A percentile compares a stretch with the other conserved stretches of the same genome.
phyloP scores from a whole-genome alignment of 2,329 filamentous ascomycete genomes.

The Penicillium sp. region DNA sequence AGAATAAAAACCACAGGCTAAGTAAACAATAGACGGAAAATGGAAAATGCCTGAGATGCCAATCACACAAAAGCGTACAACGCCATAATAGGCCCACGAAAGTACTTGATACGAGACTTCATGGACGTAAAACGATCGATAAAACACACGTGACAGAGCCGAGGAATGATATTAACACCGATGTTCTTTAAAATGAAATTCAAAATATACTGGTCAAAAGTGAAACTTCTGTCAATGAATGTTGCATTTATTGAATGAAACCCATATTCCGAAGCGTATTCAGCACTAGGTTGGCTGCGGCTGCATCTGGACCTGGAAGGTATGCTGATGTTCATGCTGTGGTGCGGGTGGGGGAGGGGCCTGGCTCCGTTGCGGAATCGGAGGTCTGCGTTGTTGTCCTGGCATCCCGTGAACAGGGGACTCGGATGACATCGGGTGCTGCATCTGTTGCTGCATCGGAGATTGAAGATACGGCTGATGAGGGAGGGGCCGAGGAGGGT shows the following conservation, averaged over 20 bases:
- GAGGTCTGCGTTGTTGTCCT: constrained; percentile 12
- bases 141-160: neutral
- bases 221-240: neutral
- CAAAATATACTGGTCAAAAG: neutral
- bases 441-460: constrained; percentile 23
- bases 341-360: constrained; percentile 26
- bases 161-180: constrained; percentile 1
- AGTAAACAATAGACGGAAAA: constrained; percentile 5
- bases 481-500: constrained; percentile 17
- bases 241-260: neutral
- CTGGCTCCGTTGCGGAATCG: constrained; percentile 15
- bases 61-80: constrained; percentile 2
- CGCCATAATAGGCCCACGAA: constrained; percentile 2
- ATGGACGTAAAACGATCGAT: neutral
- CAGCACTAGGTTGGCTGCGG: constrained; percentile 21
- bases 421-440: constrained; percentile 17
- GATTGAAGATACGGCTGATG: constrained; percentile 25
- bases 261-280: neutral
- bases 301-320: constrained; percentile 27
- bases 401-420: constrained; percentile 14
- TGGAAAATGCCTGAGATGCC: constrained; percentile 7
- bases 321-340: constrained; percentile 29
- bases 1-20: constrained; percentile 5
- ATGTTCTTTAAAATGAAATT: neutral
- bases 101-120: constrained; percentile 3